A percentile compares a stretch with the other conserved stretches of the same genome.
phyloP scores from a whole-genome alignment of 2,329 filamentous ascomycete genomes.

The Davidsoniella eucalypti region DNA sequence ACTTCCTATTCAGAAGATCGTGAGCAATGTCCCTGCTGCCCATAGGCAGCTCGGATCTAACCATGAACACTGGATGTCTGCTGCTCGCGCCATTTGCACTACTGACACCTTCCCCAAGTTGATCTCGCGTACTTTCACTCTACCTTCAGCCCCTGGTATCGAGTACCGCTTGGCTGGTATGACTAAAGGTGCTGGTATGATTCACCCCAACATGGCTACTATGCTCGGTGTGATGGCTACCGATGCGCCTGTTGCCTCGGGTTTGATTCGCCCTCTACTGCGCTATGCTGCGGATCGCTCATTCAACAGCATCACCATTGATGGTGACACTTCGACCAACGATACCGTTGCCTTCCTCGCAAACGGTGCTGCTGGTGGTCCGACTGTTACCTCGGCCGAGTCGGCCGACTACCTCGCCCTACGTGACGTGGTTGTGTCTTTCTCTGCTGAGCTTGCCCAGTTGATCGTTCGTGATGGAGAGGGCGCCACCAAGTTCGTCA shows the following conservation, averaged over 20 bases:
- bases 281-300: conserved; percentile 61
- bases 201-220: conserved; percentile 97
- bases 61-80: conserved; percentile 73
- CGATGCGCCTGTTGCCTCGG: conserved; percentile 62
- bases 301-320: conserved; percentile 94
- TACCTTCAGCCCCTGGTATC: conserved; percentile 52
- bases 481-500: conserved; percentile 96
- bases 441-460: conserved; percentile 73
- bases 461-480: conserved; percentile 92
- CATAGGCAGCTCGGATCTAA: conserved; percentile 53
- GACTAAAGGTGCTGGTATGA: conserved; percentile 98
- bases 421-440: conserved; percentile 52
- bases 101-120: conserved; percentile 98
- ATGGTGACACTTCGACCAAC: conserved; percentile 95
- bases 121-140: conserved; percentile 63
- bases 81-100: conserved; percentile 87
- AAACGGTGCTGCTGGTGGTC: conserved; percentile 76
- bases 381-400: conserved; percentile 36
- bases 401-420: conserved; percentile 55
- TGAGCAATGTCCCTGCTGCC: conserved; percentile 63
- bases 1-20: conserved; percentile 81
- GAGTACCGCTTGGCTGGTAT: conserved; percentile 82
- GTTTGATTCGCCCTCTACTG: conserved; percentile 52
- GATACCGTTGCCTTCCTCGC: conserved; percentile 91
- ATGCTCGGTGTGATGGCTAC: conserved; percentile 84